These are phyloP conservation scores for Septoria linicola DNA, from an alignment of 2,329 filamentous ascomycete genomes.

Conservation along the genomic window DNA sequence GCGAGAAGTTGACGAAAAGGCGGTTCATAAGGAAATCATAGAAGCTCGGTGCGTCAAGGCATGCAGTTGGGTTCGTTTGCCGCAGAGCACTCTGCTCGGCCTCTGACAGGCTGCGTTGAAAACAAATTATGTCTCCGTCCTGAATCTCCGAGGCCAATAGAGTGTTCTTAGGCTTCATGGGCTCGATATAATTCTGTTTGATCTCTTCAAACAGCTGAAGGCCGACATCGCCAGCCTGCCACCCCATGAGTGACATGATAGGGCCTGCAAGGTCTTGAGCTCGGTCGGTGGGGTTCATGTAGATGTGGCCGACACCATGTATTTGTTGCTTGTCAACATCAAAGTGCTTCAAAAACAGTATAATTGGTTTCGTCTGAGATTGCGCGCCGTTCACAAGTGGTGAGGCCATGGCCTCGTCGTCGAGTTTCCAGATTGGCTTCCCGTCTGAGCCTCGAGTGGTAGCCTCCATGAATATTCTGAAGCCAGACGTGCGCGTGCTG, in stretches of 20 bases:
- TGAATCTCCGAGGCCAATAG: conserved; percentile 91
- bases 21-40: conserved; percentile 92
- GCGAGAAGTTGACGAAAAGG: conserved; percentile 73
- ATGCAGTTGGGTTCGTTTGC: conserved; percentile 33
- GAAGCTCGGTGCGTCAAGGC: conserved; percentile 50
- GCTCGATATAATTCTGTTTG: conserved; percentile 95
- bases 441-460: conserved; percentile 69
- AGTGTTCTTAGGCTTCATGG: conserved; percentile 80
- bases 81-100: conserved; percentile 29
- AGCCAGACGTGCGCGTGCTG: conserved; percentile 64
- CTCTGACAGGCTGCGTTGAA: conserved; percentile 66
- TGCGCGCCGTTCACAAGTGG: conserved; percentile 45
- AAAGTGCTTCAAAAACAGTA: conserved; percentile 92
- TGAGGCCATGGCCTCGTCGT: conserved; percentile 51
- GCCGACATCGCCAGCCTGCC: conserved; percentile 66
- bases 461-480: conserved; percentile 85
- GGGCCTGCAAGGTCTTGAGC: conserved; percentile 77
- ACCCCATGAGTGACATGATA: conserved; percentile 81
- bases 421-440: conserved; percentile 68
- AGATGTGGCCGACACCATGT: conserved; percentile 76
- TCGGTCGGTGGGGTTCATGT: conserved; percentile 83
- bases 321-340: conserved; percentile 74
- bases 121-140: conserved; percentile 95
- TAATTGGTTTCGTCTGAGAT: conserved; percentile 56
- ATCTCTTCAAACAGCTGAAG: conserved; percentile 90